Evolutionary conservation across 1,284 basidiomycete genomes (phyloP).

Genomic region (Phaffia rhodozyma): DNA sequence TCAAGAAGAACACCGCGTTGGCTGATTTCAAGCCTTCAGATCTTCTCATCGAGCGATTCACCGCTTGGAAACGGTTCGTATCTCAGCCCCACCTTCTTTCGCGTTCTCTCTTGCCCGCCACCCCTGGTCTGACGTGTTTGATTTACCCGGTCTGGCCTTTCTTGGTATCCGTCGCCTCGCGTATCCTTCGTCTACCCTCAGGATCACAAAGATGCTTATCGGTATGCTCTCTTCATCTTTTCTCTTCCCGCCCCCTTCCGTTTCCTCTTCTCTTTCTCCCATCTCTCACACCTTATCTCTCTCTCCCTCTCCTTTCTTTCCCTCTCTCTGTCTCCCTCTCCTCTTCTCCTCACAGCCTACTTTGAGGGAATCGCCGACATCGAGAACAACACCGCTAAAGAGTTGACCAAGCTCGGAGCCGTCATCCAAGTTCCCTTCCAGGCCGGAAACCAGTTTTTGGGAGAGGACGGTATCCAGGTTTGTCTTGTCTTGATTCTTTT

Average conservation of each 20-base stretch:
- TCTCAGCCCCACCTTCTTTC: no score
- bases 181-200: neutral
- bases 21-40: slow-evolving; percentile 89
- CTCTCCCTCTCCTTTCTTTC: neutral
- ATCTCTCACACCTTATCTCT: slow-evolving; percentile 5
- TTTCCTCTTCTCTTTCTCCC: slow-evolving; percentile 9
- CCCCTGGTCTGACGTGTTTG: no score
- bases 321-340: slow-evolving; percentile 5
- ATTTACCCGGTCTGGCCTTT: no score
- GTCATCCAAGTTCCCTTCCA: slow-evolving; percentile 97
- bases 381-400: slow-evolving; percentile 86
- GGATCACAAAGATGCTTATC: slow-evolving; percentile 86
- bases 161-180: neutral
- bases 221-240: slow-evolving; percentile 30
- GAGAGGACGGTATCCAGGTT: slow-evolving; percentile 76
- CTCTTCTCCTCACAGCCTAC: slow-evolving; percentile 35
- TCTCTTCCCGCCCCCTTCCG: neutral
- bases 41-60: slow-evolving; percentile 82
- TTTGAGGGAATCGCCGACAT: slow-evolving; percentile 80
- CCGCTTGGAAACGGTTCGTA: slow-evolving; percentile 41
- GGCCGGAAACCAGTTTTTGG: slow-evolving; percentile 88
- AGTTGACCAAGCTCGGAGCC: slow-evolving; percentile 88
- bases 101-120: no score
- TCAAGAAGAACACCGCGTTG: slow-evolving; percentile 78
- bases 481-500: slow-evolving; percentile 10